These are phyloP conservation scores for Hymenoscyphus fraxineus DNA, from an alignment of 2,329 filamentous ascomycete genomes.

Conservation along the genomic window DNA sequence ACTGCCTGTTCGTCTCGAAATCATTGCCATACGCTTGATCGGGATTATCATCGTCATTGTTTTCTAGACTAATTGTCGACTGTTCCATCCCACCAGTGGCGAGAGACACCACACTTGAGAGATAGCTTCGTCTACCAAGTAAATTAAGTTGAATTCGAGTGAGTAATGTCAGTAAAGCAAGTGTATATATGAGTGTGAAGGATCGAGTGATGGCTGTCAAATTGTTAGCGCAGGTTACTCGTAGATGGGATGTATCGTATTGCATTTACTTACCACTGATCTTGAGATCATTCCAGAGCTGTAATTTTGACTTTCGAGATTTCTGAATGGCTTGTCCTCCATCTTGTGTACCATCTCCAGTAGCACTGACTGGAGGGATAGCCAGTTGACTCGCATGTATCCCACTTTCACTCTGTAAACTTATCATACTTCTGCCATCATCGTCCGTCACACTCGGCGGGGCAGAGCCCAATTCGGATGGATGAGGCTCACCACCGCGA, in stretches of 20 bases:
- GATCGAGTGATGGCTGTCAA: slow-evolving; percentile 76
- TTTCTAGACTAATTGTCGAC: slow-evolving; percentile 81
- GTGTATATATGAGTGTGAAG: slow-evolving; percentile 87
- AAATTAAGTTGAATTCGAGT: slow-evolving; percentile 96
- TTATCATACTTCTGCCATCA: slow-evolving; percentile 72
- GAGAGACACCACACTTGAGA: slow-evolving; percentile 89
- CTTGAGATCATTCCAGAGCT: slow-evolving; percentile 96
- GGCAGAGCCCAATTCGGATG: slow-evolving; percentile 39
- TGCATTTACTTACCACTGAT: slow-evolving; percentile 69
- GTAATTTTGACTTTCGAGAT: slow-evolving; percentile 73
- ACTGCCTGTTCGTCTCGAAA: slow-evolving; percentile 92
- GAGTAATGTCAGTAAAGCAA: slow-evolving; percentile 83
- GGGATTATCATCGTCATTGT: slow-evolving; percentile 83
- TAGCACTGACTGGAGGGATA: slow-evolving; percentile 49
- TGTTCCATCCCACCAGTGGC: slow-evolving; percentile 69
- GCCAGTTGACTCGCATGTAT: slow-evolving; percentile 76
- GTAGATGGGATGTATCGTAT: slow-evolving; percentile 16
- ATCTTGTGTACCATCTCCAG: slow-evolving; percentile 38
- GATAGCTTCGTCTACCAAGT: slow-evolving; percentile 88
- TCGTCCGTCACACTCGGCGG: slow-evolving; percentile 72
- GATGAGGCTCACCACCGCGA: slow-evolving; percentile 50
- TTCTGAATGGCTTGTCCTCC: slow-evolving; percentile 48
- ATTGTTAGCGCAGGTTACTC: slow-evolving; percentile 14
- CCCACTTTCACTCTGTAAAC: slow-evolving; percentile 76
- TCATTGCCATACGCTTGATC: slow-evolving; percentile 86